These are phyloP conservation scores for Cytospora paraplurivora DNA, from an alignment of 2,329 filamentous ascomycete genomes.

Conservation along the genomic window DNA sequence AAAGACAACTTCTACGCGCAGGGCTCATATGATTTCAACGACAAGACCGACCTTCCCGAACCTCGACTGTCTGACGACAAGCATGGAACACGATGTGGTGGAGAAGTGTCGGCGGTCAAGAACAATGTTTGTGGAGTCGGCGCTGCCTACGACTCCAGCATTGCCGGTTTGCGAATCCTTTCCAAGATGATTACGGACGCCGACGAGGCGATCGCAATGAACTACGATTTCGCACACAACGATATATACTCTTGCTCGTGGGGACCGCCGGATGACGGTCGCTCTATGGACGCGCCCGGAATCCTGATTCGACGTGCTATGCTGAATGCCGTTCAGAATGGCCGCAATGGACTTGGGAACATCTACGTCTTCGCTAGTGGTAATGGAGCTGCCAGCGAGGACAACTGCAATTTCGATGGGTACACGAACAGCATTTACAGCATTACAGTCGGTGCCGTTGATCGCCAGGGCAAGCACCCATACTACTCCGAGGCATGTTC, in stretches of 20 bases:
- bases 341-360: constrained; percentile 79
- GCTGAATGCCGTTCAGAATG: constrained; percentile 88
- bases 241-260: constrained; percentile 99
- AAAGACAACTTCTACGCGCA: constrained; percentile 91
- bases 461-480: constrained; percentile 82
- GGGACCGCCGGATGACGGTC: constrained; percentile 92
- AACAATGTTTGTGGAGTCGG: constrained; percentile 96
- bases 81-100: constrained; percentile 92
- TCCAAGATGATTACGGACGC: constrained; percentile 88
- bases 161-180: constrained; percentile 90
- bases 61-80: constrained; percentile 82
- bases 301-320: constrained; percentile 88
- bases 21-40: constrained; percentile 96
- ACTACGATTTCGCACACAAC: constrained; percentile 88
- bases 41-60: constrained; percentile 74
- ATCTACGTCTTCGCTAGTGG: constrained; percentile 97
- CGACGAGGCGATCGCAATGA: constrained; percentile 90
- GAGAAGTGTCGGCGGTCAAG: constrained; percentile 87
- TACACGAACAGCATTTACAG: constrained; percentile 99
- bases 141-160: constrained; percentile 87
- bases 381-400: constrained; percentile 82
- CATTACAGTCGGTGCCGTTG: constrained; percentile 92
- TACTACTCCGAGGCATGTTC: constrained; percentile 98
- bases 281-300: constrained; percentile 90
- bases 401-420: constrained; percentile 99